Percentiles rank a stretch among this genome's conserved stretches.
Evolutionary conservation across 225 moss, liverwort and hornwort genomes (phyloP).

Genomic region (Anthoceros angustus): DNA sequence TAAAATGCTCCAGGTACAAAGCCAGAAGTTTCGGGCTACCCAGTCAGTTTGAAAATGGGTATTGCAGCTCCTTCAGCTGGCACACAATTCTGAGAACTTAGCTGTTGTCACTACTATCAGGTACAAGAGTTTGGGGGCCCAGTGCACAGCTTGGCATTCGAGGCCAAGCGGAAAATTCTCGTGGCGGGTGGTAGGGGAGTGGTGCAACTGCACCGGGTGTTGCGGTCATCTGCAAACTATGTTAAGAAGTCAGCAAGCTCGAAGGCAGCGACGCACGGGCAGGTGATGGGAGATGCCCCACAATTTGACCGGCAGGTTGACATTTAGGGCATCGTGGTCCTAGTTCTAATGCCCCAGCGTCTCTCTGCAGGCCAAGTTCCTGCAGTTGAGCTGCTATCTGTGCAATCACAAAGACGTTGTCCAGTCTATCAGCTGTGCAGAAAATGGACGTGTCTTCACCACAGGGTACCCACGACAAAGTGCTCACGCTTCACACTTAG

Average conservation of each 20-base stretch:
- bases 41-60: too few relatives aligned
- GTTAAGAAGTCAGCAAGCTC: conserved; percentile 33
- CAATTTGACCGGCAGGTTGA: neutral
- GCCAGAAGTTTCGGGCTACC: too few relatives aligned
- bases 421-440: conserved; percentile 40
- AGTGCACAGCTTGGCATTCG: conserved; percentile 55
- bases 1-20: conserved; percentile 37
- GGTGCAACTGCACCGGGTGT: conserved; percentile 39
- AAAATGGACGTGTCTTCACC: conserved; percentile 54
- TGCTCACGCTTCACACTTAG: neutral
- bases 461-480: conserved; percentile 29
- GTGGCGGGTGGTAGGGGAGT: conserved; percentile 48
- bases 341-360: conserved; percentile 4
- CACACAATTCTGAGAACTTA: too few relatives aligned
- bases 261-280: conserved; percentile 26
- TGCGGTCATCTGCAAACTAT: conserved; percentile 49
- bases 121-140: conserved; percentile 67
- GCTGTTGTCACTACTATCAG: conserved; percentile 9
- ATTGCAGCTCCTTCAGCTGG: too few relatives aligned
- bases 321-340: neutral
- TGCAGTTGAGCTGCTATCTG: conserved; percentile 45
- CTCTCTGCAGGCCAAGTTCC: conserved; percentile 37
- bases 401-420: conserved; percentile 48
- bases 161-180: conserved; percentile 37
- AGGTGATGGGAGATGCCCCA: conserved; percentile 16